Percentiles rank a stretch among this genome's conserved stretches.
Conservation (phyloP, 352 stramenopile species). For the Pythium sukuiense region DNA sequence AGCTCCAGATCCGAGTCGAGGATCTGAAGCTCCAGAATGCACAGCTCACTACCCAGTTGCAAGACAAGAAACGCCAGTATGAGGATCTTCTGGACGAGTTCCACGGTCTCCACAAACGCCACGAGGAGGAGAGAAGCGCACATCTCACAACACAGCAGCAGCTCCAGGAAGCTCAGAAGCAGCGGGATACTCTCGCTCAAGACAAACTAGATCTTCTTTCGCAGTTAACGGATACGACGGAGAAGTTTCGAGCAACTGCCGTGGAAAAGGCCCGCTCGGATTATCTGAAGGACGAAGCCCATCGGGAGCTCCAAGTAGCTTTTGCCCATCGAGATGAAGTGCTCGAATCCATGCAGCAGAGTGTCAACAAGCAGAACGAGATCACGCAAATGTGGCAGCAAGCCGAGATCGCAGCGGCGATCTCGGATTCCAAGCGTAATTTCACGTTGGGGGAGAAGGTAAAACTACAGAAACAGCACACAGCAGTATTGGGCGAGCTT, state of each 20-base stretch:
- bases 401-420: conserved; percentile 53
- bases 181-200: conserved; percentile 5
- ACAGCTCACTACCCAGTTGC: conserved; percentile 29
- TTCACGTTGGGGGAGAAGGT: conserved; percentile 62
- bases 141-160: conserved; percentile 20
- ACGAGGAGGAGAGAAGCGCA: conserved; percentile 52
- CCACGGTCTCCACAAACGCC: conserved; percentile 33
- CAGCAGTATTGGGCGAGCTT: conserved; percentile 45
- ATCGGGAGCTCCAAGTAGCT: conserved; percentile 33
- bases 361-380: conserved; percentile 44
- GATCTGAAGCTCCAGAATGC: conserved; percentile 43
- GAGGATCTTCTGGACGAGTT: conserved; percentile 35
- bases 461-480: conserved; percentile 43
- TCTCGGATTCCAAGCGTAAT: conserved; percentile 70
- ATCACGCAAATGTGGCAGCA: conserved; percentile 50
- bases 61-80: conserved; percentile 29
- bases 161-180: conserved; percentile 8
- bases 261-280: conserved; percentile 38
- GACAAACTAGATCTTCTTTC: conserved; percentile 19
- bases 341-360: conserved; percentile 44
- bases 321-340: conserved; percentile 53
- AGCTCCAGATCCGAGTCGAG: conserved; percentile 65
- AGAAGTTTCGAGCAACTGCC: conserved; percentile 27
- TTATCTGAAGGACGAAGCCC: conserved; percentile 26
- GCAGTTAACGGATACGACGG: conserved; percentile 19